Percentiles rank a stretch among this genome's conserved stretches.
Conservation (phyloP, 2,329 filamentous ascomycete species). For the Exutisphaerella laricina region DNA sequence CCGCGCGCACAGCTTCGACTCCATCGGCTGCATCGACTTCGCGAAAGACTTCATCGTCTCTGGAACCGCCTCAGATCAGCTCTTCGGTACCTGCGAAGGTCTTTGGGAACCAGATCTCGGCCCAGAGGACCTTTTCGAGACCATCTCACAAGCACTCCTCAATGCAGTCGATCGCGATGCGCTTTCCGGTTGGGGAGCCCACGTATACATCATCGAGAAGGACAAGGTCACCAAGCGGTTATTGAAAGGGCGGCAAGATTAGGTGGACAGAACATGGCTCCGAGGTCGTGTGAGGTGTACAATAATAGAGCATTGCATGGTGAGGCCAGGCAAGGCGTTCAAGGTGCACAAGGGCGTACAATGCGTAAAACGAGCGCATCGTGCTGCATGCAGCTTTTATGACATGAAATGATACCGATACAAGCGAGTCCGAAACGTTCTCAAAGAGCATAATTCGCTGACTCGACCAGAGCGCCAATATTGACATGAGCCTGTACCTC, state of each 20-base stretch:
- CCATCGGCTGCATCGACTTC: slow-evolving; percentile 98
- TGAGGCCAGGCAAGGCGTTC: slow-evolving; percentile 12
- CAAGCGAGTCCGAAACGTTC: no score
- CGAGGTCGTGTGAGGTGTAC: slow-evolving; percentile 10
- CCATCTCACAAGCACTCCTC: slow-evolving; percentile 89
- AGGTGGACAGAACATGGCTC: slow-evolving; percentile 15
- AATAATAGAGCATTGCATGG: slow-evolving; percentile 16
- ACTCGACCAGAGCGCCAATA: no score
- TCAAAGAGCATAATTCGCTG: no score
- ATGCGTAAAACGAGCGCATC: no score
- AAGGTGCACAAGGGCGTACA: no score
- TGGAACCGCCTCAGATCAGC: slow-evolving; percentile 91
- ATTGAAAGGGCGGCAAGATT: slow-evolving; percentile 93
- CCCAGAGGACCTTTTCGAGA: slow-evolving; percentile 96
- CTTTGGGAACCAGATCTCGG: slow-evolving; percentile 96
- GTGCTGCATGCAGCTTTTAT: no score
- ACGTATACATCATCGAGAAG: slow-evolving; percentile 99
- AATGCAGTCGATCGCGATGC: slow-evolving; percentile 97
- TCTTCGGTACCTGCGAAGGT: slow-evolving; percentile 98
- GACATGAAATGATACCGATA: no score
- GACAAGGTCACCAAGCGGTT: slow-evolving; percentile 99
- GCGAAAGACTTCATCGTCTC: slow-evolving; percentile 99
- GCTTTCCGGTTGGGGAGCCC: slow-evolving; percentile 93
- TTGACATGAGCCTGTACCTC: no score
- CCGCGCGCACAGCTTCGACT: slow-evolving; percentile 64